These are phyloP conservation scores for Trichoderma sp. DNA, from an alignment of 2,329 filamentous ascomycete genomes.

Conservation along the genomic window DNA sequence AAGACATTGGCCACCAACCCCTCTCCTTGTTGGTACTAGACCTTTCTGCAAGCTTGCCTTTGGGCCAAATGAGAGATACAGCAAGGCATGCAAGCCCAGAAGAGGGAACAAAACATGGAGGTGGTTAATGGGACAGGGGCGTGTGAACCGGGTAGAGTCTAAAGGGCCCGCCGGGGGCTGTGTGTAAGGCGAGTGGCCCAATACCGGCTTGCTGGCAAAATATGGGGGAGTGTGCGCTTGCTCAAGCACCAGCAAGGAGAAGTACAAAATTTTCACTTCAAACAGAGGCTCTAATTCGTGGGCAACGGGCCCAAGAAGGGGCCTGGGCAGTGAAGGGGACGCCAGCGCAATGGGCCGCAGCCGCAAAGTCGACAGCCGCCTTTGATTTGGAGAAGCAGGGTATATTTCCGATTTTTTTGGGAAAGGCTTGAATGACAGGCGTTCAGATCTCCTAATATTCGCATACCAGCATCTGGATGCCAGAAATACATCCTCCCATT, in stretches of 20 bases:
- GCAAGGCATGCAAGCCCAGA: slow-evolving; percentile 17
- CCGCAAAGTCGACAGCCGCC: slow-evolving; percentile 17
- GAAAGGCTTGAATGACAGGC: too few relatives aligned
- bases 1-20: too few relatives aligned
- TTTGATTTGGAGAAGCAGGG: too few relatives aligned
- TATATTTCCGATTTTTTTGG: too few relatives aligned
- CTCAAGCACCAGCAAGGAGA: slow-evolving; percentile 10
- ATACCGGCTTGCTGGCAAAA: slow-evolving; percentile 19
- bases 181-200: slow-evolving; percentile 16
- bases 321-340: background rate
- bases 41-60: too few relatives aligned
- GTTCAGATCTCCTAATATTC: too few relatives aligned
- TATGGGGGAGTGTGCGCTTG: slow-evolving; percentile 9
- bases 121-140: slow-evolving; percentile 8
- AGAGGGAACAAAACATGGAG: background rate
- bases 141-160: slow-evolving; percentile 17
- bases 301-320: slow-evolving; percentile 7
- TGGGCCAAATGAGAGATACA: slow-evolving; percentile 19
- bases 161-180: slow-evolving; percentile 5
- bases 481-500: too few relatives aligned
- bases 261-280: slow-evolving; percentile 7
- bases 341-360: slow-evolving; percentile 20
- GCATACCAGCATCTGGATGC: too few relatives aligned
- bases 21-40: too few relatives aligned
- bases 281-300: slow-evolving; percentile 5